Evolutionary conservation across 2,329 filamentous ascomycete genomes (phyloP).

Genomic region (Aureobasidium sp.): DNA sequence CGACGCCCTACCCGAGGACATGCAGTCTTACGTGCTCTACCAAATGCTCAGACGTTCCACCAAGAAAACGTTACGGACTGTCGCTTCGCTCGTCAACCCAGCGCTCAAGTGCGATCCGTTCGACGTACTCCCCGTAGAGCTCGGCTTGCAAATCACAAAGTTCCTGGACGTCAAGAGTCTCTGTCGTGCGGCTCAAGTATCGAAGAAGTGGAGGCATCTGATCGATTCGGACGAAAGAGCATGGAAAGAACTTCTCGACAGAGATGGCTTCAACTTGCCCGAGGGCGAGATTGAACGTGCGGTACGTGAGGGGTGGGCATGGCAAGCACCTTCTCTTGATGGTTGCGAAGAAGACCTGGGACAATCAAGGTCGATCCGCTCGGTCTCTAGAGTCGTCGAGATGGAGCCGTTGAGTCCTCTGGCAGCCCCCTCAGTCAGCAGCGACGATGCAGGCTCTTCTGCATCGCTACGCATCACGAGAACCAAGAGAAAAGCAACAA

Average conservation of each 20-base stretch:
- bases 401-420: conserved; percentile 6
- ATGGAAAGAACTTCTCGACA: conserved; percentile 88
- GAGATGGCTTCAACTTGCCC: conserved; percentile 72
- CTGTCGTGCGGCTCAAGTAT: conserved; percentile 86
- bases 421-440: conserved; percentile 11
- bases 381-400: conserved; percentile 20
- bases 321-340: conserved; percentile 70
- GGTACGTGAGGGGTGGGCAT: conserved; percentile 90
- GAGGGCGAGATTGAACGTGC: conserved; percentile 78
- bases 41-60: conserved; percentile 84
- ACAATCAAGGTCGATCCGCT: conserved; percentile 32
- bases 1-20: conserved; percentile 79
- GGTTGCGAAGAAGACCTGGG: conserved; percentile 79
- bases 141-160: conserved; percentile 79
- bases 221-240: conserved; percentile 90
- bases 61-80: conserved; percentile 78
- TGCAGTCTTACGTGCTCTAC: conserved; percentile 96
- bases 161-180: conserved; percentile 82
- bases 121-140: conserved; percentile 71
- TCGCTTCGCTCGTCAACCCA: conserved; percentile 87
- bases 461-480: conserved; percentile 24
- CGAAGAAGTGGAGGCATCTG: conserved; percentile 85
- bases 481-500: conserved; percentile 34
- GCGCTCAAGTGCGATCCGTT: conserved; percentile 93
- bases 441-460: conserved; percentile 21